Percentiles rank a stretch among this genome's conserved stretches.
Conservation (phyloP, 805 yeast genomes). For the Yarrowia alimentaria region DNA sequence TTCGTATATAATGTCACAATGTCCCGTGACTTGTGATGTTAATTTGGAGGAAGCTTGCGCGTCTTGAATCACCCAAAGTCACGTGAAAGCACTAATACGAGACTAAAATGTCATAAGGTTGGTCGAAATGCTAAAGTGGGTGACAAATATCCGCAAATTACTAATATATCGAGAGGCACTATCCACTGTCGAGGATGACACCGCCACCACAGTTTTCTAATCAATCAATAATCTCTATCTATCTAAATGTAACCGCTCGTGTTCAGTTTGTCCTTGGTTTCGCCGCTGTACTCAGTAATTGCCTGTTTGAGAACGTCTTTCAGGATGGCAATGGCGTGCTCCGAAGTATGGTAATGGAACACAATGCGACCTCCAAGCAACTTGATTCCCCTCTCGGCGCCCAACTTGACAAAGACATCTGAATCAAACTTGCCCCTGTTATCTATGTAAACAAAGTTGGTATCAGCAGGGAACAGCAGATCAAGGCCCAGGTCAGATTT, state of each 20-base stretch:
- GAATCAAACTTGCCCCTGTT: slow-evolving; percentile 63
- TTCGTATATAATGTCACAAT: slow-evolving; percentile 10
- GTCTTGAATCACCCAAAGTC: slow-evolving; percentile 13
- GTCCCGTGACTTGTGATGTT: slow-evolving; percentile 15
- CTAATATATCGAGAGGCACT: slow-evolving; percentile 3
- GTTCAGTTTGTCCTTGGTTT: slow-evolving; percentile 17
- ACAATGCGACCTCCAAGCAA: slow-evolving; percentile 74
- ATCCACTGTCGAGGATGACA: slow-evolving; percentile 3
- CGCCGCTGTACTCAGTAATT: slow-evolving; percentile 1
- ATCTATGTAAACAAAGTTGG: slow-evolving; percentile 84
- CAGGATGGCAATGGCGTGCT: slow-evolving; percentile 16
- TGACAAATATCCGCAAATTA: slow-evolving; percentile 11
- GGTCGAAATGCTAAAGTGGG: neutral
- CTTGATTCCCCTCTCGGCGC: slow-evolving; percentile 59
- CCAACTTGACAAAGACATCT: slow-evolving; percentile 51
- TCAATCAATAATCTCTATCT: neutral
- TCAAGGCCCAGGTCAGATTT: slow-evolving; percentile 46
- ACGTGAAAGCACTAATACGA: slow-evolving; percentile 25
- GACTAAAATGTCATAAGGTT: slow-evolving; percentile 6
- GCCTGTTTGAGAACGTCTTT: slow-evolving; percentile 18
- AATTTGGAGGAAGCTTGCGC: slow-evolving; percentile 14
- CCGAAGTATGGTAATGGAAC: slow-evolving; percentile 64
- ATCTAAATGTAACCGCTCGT: slow-evolving; percentile 15
- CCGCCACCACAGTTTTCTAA: slow-evolving; percentile 4
- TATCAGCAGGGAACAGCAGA: slow-evolving; percentile 72